Percentiles rank a stretch among this genome's conserved stretches.
phyloP scores from a whole-genome alignment of 352 stramenopile genomes.

The Phytopythium helicoides region DNA sequence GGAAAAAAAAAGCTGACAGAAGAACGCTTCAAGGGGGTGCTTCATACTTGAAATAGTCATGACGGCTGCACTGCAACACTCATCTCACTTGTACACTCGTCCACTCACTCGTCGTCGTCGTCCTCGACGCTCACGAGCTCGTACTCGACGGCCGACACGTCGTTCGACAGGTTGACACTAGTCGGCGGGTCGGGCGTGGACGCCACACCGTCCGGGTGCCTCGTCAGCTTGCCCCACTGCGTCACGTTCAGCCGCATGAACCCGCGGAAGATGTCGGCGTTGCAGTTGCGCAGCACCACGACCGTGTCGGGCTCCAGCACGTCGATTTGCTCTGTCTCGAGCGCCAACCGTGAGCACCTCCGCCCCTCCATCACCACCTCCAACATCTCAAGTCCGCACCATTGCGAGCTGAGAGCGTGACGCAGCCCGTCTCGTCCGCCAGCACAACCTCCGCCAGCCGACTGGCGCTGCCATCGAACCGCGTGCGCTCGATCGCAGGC shows the following conservation, averaged over 20 bases:
- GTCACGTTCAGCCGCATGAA: constrained; percentile 86
- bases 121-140: constrained; percentile 81
- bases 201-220: constrained; percentile 65
- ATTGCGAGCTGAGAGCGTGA: constrained; percentile 80
- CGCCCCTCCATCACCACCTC: too few species aligned
- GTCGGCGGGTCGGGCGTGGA: constrained; percentile 63
- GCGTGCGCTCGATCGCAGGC: constrained; percentile 58
- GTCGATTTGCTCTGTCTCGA: constrained; percentile 84
- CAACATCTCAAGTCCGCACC: too few species aligned
- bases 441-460: constrained; percentile 74
- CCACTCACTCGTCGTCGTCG: constrained; percentile 36
- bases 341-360: constrained; percentile 6
- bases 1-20: too few species aligned
- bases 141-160: constrained; percentile 83
- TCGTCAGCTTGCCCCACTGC: constrained; percentile 79
- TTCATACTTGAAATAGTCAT: neutral
- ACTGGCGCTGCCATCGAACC: constrained; percentile 62
- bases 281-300: constrained; percentile 81
- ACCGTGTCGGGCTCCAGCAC: constrained; percentile 46
- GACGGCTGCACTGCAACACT: too few species aligned
- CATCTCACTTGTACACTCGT: too few species aligned
- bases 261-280: constrained; percentile 80
- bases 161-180: constrained; percentile 53
- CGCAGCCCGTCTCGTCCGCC: constrained; percentile 78
- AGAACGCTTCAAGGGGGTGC: too few species aligned